Conservation (phyloP, 495 filamentous ascomycete genomes). For the Aspergillus asperescens region DNA sequence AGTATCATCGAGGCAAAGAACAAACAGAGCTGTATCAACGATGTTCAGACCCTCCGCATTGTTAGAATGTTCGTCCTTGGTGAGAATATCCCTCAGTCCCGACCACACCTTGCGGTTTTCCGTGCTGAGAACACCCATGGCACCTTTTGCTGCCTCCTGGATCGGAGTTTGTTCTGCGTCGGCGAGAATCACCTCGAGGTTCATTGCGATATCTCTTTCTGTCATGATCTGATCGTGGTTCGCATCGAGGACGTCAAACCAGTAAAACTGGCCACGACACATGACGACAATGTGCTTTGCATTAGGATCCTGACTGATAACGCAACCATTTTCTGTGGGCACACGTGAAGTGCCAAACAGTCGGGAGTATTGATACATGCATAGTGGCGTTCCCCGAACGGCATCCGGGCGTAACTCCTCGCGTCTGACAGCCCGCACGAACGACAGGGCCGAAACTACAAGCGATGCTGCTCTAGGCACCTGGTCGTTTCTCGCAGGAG, state of each 20-base stretch:
- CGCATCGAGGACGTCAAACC: constrained; percentile 96
- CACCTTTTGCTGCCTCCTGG: constrained; percentile 89
- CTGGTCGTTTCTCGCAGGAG: constrained; percentile 91
- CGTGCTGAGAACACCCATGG: constrained; percentile 87
- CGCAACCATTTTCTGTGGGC: constrained; percentile 90
- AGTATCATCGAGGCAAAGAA: constrained; percentile 87
- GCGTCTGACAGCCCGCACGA: constrained; percentile 86
- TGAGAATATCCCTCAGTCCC: constrained; percentile 81
- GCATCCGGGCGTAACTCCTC: constrained; percentile 93
- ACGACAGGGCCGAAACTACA: constrained; percentile 82
- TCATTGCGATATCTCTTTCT: constrained; percentile 88
- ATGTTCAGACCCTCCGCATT: constrained; percentile 92
- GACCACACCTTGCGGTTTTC: constrained; percentile 98
- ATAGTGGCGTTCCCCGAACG: constrained; percentile 72
- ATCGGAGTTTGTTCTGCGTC: constrained; percentile 86
- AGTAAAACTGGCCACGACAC: constrained; percentile 96
- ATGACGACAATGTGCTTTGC: constrained; percentile 91
- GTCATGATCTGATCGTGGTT: constrained; percentile 96
- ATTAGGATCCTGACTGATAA: constrained; percentile 86
- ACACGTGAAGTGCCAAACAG: constrained; percentile 94
- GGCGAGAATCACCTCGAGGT: constrained; percentile 85
- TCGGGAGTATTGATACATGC: constrained; percentile 97
- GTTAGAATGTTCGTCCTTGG: constrained; percentile 78
- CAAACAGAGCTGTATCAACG: constrained; percentile 89
- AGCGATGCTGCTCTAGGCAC: constrained; percentile 91